Conservation (phyloP, 2,329 filamentous ascomycete genomes). For the Aphanocladium album region DNA sequence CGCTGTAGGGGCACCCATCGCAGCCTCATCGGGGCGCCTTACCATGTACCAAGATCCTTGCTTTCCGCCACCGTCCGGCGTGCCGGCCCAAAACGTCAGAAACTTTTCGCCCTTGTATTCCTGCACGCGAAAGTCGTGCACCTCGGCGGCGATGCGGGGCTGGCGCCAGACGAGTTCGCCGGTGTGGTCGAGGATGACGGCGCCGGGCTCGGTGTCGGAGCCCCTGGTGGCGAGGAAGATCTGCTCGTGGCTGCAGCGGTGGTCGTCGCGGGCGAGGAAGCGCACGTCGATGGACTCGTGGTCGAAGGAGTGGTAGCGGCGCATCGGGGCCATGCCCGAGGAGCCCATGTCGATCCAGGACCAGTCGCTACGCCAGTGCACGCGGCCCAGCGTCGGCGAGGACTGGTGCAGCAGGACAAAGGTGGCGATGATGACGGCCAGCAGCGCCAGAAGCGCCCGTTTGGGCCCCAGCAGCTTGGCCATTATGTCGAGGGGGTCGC, state of each 20-base stretch:
- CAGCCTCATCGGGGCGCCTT: conserved; percentile 6
- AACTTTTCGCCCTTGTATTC: conserved; percentile 16
- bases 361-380: conserved; percentile 14
- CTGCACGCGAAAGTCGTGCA: conserved; percentile 18
- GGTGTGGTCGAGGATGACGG: conserved; percentile 21
- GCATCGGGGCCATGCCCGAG: conserved; percentile 8
- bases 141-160: conserved; percentile 16
- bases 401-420: not conserved
- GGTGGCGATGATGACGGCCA: not conserved
- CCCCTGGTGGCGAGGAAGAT: conserved; percentile 12
- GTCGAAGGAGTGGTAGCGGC: conserved; percentile 12
- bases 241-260: conserved; percentile 9
- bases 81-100: conserved; percentile 28
- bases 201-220: conserved; percentile 11
- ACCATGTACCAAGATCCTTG: conserved; percentile 41
- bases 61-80: conserved; percentile 40
- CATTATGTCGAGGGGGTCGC: not conserved
- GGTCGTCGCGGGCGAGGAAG: conserved; percentile 8
- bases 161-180: conserved; percentile 25
- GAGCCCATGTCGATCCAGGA: conserved; percentile 12
- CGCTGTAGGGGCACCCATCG: not conserved
- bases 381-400: not conserved
- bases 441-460: not conserved
- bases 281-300: conserved; percentile 11
- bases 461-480: not conserved